Evolutionary conservation across 2,329 filamentous ascomycete genomes (phyloP), one percentile per base, ranked within the genome.

Genomic region (Fusarium cicatricum): DNA sequence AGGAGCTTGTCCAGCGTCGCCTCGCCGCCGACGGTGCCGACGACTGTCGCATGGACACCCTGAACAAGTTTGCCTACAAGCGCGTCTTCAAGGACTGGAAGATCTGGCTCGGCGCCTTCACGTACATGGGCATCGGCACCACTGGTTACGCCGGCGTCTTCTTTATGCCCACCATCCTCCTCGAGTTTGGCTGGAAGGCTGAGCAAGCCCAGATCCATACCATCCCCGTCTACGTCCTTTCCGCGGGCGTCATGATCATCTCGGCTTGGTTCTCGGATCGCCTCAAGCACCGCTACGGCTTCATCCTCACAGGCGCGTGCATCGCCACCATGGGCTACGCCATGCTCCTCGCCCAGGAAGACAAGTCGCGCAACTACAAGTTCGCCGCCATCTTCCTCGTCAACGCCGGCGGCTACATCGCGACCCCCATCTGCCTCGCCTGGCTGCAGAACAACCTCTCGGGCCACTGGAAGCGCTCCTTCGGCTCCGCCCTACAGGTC

Each of bases 361-460:
- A 52, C 54, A 62, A 61, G 52, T 62, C 64, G 5, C 58, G 63
- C 42, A 61, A 64, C 41, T 66, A 55, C 71, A 54, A 82, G 44
- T 86, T 86, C 70, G 80, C 82, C 44, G 82, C 82, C 10, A 71
- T 85, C 38, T 85, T 82, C 68, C 75, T 85, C 37, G 72, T 86
- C 63, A 80, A 82, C 3, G 74, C 74, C 8, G 83, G 84, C 14
- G 79, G 79, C 2, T 85, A 81, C 65, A 80, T 82, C 44, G 78
- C 80, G 4, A 81, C 83, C 55, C 83, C 84, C 2, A 77, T 86
- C 36, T 75, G 77, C 2, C 72, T 86, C 21, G 80, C 77, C 7
- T 87, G 84, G 84, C 72, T 86, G 10, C 65, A 77, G 52, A 85
- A 86, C 66, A 83, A 83, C 59, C 76, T 85, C 60, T 78, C 76